Evolutionary conservation across 129 eudicot species (phyloP), one percentile per base, ranked within the genome.

Genomic region (Chrysanthemum lavandulifolium): DNA sequence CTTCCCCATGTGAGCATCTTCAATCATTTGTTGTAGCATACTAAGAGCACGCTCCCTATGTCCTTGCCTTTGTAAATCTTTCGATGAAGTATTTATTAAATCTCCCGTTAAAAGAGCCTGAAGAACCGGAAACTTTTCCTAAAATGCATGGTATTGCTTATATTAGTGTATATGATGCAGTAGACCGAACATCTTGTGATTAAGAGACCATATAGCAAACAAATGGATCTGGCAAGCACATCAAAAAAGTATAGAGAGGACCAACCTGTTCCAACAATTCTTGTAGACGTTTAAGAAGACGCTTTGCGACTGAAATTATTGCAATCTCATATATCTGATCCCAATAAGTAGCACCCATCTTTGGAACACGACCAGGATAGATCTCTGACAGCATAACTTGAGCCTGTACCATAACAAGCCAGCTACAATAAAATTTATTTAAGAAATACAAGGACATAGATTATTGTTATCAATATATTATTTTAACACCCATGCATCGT

Each of bases 1-100:
- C 80, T 95, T 95, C 62, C 97, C 99, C 91, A 72, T 79, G 81
- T 90, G 91, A 79, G 99, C 99, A 88, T 95, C 99, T 76, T 95
- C 97, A 84, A 95, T 88, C 99, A 95, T 90, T 81, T 95, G 99
- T 78, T 90, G 97, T 49, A 95, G 81, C 96, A 95, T 84, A 51
- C 82, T 84, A 80, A 95, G 99, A 73, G 99, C 96, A 53, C 99
- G 99, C 56, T 95, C 96, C 84, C 91, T 88, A 33, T 88, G 88
- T 48, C 94, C 99, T 79, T 90, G 93, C 52, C 87, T 80, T 21
- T 84, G 83, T 56, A 88, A 76, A 19, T 84, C 95, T 68, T 84
- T 88, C 21, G 96, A 83, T 50, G 83, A 74, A 53, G 83, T 69
- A 40, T 81, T 70, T 58, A 76, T 83, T 60, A 76, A 70, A 52